phyloP scores from a whole-genome alignment of 164 flowering plant species.

The Stephania japonica region DNA sequence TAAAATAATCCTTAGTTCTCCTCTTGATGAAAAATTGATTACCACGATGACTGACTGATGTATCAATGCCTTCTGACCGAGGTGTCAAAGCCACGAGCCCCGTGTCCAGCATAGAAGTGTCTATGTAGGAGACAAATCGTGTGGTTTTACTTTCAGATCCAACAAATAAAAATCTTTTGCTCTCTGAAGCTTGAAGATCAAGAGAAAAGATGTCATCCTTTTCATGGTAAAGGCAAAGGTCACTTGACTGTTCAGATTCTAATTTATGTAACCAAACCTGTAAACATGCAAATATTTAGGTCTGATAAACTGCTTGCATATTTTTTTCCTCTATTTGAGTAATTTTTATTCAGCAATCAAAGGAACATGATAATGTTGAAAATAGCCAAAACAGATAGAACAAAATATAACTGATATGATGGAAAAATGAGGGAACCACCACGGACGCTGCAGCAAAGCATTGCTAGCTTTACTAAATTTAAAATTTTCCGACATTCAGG shows the following conservation, averaged over 20 bases:
- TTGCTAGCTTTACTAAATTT: too few relatives aligned
- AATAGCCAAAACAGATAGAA: not conserved
- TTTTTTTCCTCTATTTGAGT: not conserved
- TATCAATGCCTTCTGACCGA: conserved; percentile 65
- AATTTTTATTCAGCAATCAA: too few relatives aligned
- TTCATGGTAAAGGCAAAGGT: conserved; percentile 30
- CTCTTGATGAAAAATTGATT: conserved; percentile 29
- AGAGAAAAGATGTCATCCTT: conserved; percentile 69
- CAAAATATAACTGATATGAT: not conserved
- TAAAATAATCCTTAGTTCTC: conserved; percentile 41
- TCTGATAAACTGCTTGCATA: not conserved
- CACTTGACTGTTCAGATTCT: conserved; percentile 26
- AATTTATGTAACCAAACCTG: conserved; percentile 32
- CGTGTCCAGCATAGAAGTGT: conserved; percentile 50
- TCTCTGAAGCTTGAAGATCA: conserved; percentile 73
- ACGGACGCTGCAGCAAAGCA: too few relatives aligned
- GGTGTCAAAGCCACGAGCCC: conserved; percentile 75
- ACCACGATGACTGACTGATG: conserved; percentile 86
- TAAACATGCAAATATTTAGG: not conserved
- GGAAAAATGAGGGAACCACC: not conserved
- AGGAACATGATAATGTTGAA: not conserved
- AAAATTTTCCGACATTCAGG: too few relatives aligned
- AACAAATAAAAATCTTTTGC: conserved; percentile 73
- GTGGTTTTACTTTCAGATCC: conserved; percentile 81
- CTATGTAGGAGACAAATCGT: conserved; percentile 60